Base-by-base conservation (phyloP, 257 asterid genomes). In the Penstemon newberryi region DNA sequence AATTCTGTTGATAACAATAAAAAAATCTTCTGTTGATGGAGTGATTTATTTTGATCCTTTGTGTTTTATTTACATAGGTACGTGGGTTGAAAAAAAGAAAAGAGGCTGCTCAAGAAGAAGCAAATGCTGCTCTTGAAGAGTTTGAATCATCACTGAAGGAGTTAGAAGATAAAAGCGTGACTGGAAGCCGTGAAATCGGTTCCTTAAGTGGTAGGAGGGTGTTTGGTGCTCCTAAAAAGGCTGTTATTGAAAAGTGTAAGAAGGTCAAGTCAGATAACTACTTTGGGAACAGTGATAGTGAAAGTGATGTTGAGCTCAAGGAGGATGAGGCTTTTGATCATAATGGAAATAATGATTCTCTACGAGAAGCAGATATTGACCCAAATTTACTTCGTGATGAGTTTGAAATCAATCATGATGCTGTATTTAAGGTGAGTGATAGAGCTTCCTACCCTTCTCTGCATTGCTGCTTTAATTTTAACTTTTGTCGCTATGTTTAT, bases 91-190 rank as follows among this genome's bases (percentile, higher is more conserved):
- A 89, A 71, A 94, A 80, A 85, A 89, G 83, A 62, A 84, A 79
- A 74, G 96, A 82, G 61, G 91, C 79, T 25, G 96, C 91, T 63
- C 89, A 91, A 59, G 86, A 87, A 77, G 97, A 94, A 81, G 93
- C 90, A 57, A 85, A 78, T 74, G 82, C 76, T 80, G 95, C 96
- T 70, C 73, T 94, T 13, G 84, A 86, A 54, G 96, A 89, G 75
- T 88, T 81, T 66, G 99, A 90, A 7, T 58, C 64, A 41, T 89
- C 97, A 70, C 69, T 86, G 85, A 84, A 79, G 62, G 86, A 83
- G 73, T 72, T 90, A 75, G 88, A 80, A 33, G 87, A 70, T 58
- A 74, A 75, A 62, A 69, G 67, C 60, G 82, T 42, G 56, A 75
- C 70, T 13, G 74, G 69, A 71, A 74, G 68, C 68, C 50, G 10